These are phyloP conservation scores for Orobanche coerulescens DNA, from an alignment of 257 asterid species.

Conservation along the genomic window DNA sequence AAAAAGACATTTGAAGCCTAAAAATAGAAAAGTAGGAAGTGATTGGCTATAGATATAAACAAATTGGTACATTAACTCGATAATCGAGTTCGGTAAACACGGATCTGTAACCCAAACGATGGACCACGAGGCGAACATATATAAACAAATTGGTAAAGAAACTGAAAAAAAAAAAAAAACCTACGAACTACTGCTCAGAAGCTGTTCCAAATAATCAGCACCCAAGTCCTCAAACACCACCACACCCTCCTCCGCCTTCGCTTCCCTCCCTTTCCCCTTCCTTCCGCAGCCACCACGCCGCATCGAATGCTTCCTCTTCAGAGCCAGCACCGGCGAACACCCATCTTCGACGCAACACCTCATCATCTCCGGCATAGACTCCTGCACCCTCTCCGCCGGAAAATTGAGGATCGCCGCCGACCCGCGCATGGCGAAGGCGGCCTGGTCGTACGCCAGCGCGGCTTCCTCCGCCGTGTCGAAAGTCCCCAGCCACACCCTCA, in stretches of 20 bases:
- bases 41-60: background rate
- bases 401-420: conserved; percentile 53
- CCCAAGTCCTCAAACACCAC: conserved; percentile 84
- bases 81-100: no score
- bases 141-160: no score
- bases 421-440: conserved; percentile 69
- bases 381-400: conserved; percentile 57
- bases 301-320: conserved; percentile 61
- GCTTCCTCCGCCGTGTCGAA: no score
- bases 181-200: conserved; percentile 31
- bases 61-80: background rate
- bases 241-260: conserved; percentile 43
- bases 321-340: conserved; percentile 63
- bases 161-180: background rate
- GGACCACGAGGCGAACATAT: no score
- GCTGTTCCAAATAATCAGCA: conserved; percentile 62
- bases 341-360: conserved; percentile 32
- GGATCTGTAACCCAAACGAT: no score
- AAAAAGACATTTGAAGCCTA: no score
- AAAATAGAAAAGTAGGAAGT: background rate
- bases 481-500: conserved; percentile 77
- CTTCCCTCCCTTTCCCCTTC: conserved; percentile 19
- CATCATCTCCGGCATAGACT: conserved; percentile 51
- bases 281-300: conserved; percentile 24
- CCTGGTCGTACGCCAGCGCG: conserved; percentile 84